These are phyloP conservation scores for Withania somnifera DNA, from an alignment of 305 asterid genomes.

Conservation along the genomic window DNA sequence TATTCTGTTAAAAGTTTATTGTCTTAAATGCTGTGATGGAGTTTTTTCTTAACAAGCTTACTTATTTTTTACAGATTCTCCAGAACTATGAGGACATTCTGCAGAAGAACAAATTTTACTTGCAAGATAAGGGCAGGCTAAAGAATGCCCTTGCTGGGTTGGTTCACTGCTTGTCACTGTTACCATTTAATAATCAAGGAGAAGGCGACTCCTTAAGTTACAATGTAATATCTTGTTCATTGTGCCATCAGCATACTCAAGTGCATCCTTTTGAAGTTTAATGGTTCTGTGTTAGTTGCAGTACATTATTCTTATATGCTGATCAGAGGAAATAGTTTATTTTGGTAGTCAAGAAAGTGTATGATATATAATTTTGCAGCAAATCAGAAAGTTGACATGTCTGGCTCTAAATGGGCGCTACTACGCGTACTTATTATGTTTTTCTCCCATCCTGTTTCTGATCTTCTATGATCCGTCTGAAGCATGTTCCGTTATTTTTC, in stretches of 20 bases:
- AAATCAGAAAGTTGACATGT: neutral
- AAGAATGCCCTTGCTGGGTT: conserved; percentile 66
- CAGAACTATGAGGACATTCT: conserved; percentile 53
- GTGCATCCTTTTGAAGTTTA: neutral
- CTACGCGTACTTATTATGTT: neutral
- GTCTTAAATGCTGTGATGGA: neutral
- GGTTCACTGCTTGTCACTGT: conserved; percentile 62
- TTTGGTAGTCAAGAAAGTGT: neutral
- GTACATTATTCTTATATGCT: neutral
- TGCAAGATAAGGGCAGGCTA: conserved; percentile 71
- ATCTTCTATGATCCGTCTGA: neutral
- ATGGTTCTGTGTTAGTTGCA: neutral
- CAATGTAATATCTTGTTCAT: conserved; percentile 41
- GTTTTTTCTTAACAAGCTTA: neutral
- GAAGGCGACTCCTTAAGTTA: conserved; percentile 31
- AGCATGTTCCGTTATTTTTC: neutral
- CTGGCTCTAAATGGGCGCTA: neutral
- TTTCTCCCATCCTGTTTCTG: neutral
- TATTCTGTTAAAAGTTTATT: neutral
- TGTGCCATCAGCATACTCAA: neutral
- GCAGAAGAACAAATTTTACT: conserved; percentile 55
- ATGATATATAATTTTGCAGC: neutral
- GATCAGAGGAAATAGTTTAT: neutral
- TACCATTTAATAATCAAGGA: conserved; percentile 40
- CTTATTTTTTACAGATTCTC: conserved; percentile 49